A percentile compares a stretch with the other conserved stretches of the same genome.
These are phyloP conservation scores for Rhizoclosmatium sp. DNA, from an alignment of 192 early-diverging fungal genomes.

Conservation along the genomic window DNA sequence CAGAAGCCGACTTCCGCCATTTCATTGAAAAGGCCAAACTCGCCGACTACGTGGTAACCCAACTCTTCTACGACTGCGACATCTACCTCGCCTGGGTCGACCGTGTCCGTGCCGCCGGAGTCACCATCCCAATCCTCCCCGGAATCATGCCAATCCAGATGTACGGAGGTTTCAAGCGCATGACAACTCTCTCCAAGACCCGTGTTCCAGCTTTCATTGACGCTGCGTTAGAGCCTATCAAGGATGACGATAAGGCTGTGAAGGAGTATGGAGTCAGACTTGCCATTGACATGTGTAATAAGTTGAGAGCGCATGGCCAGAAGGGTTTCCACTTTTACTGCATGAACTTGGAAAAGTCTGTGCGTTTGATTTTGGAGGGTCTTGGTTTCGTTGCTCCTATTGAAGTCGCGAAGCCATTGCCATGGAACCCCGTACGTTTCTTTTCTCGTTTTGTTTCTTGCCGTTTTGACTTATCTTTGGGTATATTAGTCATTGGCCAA, in stretches of 20 bases:
- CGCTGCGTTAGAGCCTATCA: slow-evolving; percentile 92
- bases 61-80: slow-evolving; percentile 95
- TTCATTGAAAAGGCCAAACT: slow-evolving; percentile 91
- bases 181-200: slow-evolving; percentile 88
- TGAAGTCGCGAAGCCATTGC: slow-evolving; percentile 73
- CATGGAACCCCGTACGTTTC: slow-evolving; percentile 79
- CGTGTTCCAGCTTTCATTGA: slow-evolving; percentile 85
- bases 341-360: slow-evolving; percentile 86
- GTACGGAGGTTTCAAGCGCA: slow-evolving; percentile 91
- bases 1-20: slow-evolving; percentile 78
- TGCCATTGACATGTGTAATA: slow-evolving; percentile 84
- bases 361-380: slow-evolving; percentile 87
- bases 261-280: slow-evolving; percentile 92
- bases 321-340: slow-evolving; percentile 93
- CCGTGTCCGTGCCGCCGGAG: slow-evolving; percentile 75
- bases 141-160: slow-evolving; percentile 98
- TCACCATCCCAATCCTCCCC: slow-evolving; percentile 79
- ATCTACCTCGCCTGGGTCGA: slow-evolving; percentile 84
- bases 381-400: slow-evolving; percentile 77
- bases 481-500: slow-evolving; percentile 69
- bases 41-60: slow-evolving; percentile 92
- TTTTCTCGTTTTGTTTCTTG: background rate
- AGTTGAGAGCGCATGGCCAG: slow-evolving; percentile 70
- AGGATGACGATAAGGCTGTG: slow-evolving; percentile 97
- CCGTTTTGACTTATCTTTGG: background rate